Evolutionary conservation across 148 eudicot species (phyloP).

Genomic region (Amaranthus palmeri): DNA sequence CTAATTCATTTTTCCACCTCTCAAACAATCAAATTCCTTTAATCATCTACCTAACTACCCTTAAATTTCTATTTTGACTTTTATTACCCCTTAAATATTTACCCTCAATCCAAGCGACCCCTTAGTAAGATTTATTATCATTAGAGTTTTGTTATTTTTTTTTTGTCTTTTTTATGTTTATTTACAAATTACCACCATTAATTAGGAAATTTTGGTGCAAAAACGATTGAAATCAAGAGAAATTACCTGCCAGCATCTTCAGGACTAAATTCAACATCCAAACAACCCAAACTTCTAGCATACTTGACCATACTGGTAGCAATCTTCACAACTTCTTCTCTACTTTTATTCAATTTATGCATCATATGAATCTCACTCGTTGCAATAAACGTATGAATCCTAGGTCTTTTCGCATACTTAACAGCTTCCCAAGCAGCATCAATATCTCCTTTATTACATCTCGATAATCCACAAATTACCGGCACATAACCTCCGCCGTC

Average conservation of each 20-base stretch:
- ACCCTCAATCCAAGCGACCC: no score
- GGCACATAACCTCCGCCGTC: slow-evolving; percentile 59
- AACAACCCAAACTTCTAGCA: neutral
- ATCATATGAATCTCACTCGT: slow-evolving; percentile 94
- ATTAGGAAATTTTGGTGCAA: no score
- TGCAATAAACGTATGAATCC: slow-evolving; percentile 88
- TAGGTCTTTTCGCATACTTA: slow-evolving; percentile 64
- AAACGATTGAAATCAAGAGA: neutral
- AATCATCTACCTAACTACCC: no score
- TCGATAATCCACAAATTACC: slow-evolving; percentile 79
- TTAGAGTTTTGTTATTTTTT: no score
- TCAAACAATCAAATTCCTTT: no score
- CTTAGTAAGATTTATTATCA: no score
- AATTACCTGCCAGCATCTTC: neutral
- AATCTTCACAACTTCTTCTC: slow-evolving; percentile 61
- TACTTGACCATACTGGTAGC: neutral
- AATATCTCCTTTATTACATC: slow-evolving; percentile 84
- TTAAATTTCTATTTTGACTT: no score
- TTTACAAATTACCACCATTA: no score
- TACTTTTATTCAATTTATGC: slow-evolving; percentile 73
- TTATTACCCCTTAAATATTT: no score
- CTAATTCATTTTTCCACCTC: no score
- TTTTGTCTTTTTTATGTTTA: no score
- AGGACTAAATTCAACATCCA: neutral
- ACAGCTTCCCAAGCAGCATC: slow-evolving; percentile 89